Base-by-base conservation (phyloP, 441 rosid genomes). In the Gossypium aridum region DNA sequence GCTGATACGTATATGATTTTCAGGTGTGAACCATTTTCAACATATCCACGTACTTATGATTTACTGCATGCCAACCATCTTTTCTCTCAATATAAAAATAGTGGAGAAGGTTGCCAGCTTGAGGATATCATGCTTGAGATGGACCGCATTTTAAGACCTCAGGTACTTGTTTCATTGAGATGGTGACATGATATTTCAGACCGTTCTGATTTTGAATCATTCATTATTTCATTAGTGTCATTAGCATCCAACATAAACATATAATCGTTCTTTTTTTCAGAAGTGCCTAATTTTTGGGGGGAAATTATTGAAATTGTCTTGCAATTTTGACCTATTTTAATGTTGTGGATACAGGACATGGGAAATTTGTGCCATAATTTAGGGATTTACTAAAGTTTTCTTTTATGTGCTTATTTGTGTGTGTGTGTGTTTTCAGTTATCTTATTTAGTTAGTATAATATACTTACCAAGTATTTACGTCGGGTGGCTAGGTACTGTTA, bases 1-100 rank as follows among this genome's bases (percentile, higher is more conserved):
- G 57, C 54, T 75, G 28, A 77, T 47, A 34, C 2, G 2, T 26
- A 1, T 43, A 26, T 73, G 70, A 57, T 75, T 71, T 75, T 71
- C 81, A 93, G 98, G 98, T 93, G 97, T 80, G 97, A 93, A 79
- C 84, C 99, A 47, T 93, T 93, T 84, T 92, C 99, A 64, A 93
- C 98, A 37, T 96, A 96, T 82, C 97, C 99, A 1, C 96, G 97
- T 69, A 88, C 96, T 2, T 91, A 92, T 12, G 96, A 93, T 86
- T 72, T 96, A 81, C 72, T 96, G 86, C 99, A 93, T 78, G 93
- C 91, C 16, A 79, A 86, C 80, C 82, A 88, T 82, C 82, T 93
- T 54, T 85, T 96, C 77, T 80, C 91, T 74, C 90, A 84, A 60
- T 88, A 90, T 72, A 77, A 83, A 75, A 84, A 80, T 62, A 75